These are phyloP conservation scores for Plantago lanceolata DNA, from an alignment of 305 asterid genomes.

Conservation along the genomic window DNA sequence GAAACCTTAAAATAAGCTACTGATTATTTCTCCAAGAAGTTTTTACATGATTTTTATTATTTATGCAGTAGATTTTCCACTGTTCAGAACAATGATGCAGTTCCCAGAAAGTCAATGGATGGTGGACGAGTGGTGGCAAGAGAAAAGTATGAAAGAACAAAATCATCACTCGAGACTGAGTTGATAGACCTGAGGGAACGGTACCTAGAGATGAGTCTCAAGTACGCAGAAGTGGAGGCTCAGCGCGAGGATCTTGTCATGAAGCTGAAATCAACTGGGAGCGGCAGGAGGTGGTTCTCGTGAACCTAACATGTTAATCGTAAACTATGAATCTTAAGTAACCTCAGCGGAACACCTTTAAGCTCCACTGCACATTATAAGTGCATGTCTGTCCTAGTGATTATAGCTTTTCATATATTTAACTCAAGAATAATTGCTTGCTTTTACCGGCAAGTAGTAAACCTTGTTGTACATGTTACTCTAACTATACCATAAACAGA, in stretches of 20 bases:
- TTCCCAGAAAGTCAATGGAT: slow-evolving; percentile 28
- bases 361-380: not conserved
- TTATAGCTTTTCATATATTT: not conserved
- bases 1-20: no score
- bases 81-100: slow-evolving; percentile 27
- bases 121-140: slow-evolving; percentile 36
- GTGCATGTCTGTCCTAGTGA: not conserved
- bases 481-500: not conserved
- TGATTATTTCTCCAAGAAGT: not conserved
- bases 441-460: not conserved
- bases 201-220: slow-evolving; percentile 84
- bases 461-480: not conserved
- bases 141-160: slow-evolving; percentile 57
- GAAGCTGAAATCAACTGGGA: slow-evolving; percentile 61
- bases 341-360: not conserved
- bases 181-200: slow-evolving; percentile 72
- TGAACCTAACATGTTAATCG: slow-evolving; percentile 25
- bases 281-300: slow-evolving; percentile 66
- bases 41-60: not conserved
- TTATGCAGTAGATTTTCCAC: slow-evolving; percentile 30
- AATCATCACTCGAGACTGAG: slow-evolving; percentile 74
- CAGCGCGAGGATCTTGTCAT: slow-evolving; percentile 84
- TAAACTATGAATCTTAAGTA: not conserved
- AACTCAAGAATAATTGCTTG: slow-evolving; percentile 6
- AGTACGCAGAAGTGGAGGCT: slow-evolving; percentile 87